Evolutionary conservation across 768 basidiomycete species (phyloP).

Genomic region (Gloeophyllum trabeum): DNA sequence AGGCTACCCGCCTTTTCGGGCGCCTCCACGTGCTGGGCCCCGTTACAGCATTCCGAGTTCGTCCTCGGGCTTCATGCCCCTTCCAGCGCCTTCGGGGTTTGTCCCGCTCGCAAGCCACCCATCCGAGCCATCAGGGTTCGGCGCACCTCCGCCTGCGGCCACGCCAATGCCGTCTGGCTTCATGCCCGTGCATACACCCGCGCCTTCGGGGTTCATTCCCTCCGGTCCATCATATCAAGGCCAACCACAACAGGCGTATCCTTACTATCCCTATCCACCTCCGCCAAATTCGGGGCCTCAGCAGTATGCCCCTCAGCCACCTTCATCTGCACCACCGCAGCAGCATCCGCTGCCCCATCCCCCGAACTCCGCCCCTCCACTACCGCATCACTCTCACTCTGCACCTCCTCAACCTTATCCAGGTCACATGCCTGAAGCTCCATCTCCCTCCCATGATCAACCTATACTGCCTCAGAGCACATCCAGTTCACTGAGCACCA

Average conservation of each 20-base stretch:
- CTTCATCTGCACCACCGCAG: constrained; percentile 20
- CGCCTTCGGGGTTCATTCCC: constrained; percentile 5
- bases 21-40: constrained; percentile 33
- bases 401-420: constrained; percentile 22
- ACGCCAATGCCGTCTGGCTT: constrained; percentile 14
- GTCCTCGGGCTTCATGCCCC: constrained; percentile 63
- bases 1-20: constrained; percentile 21
- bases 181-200: constrained; percentile 8
- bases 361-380: constrained; percentile 13
- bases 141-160: constrained; percentile 9
- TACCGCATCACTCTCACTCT: constrained; percentile 20
- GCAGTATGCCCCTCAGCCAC: constrained; percentile 10
- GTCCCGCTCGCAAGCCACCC: constrained; percentile 11
- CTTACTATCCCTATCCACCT: constrained; percentile 5
- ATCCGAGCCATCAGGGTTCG: constrained; percentile 12
- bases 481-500: not conserved
- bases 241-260: no score
- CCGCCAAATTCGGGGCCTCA: constrained; percentile 11
- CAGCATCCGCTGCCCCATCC: constrained; percentile 23
- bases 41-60: constrained; percentile 56
- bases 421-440: constrained; percentile 10
- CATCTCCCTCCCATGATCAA: constrained; percentile 7
- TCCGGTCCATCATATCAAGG: no score
- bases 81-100: constrained; percentile 23
- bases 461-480: constrained; percentile 11